Evolutionary conservation across 768 basidiomycete genomes (phyloP).

Genomic region (Coprinopsis strossmayeri): DNA sequence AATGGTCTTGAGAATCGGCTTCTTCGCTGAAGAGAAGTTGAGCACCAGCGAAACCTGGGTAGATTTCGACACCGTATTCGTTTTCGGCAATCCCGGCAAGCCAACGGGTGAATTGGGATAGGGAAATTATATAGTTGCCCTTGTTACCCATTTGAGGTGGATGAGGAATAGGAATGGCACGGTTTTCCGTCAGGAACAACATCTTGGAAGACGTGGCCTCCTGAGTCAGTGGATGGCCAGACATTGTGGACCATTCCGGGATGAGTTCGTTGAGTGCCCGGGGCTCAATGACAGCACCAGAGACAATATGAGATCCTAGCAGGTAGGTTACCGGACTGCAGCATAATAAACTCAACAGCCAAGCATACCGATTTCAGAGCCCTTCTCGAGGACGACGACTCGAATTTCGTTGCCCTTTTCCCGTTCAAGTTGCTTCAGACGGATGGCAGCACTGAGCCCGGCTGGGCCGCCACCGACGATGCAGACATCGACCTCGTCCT

Average conservation of each 20-base stretch:
- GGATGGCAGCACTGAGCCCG: constrained; percentile 91
- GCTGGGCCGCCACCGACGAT: constrained; percentile 97
- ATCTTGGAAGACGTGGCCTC: constrained; percentile 74
- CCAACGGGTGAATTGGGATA: constrained; percentile 88
- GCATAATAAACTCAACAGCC: too few relatives aligned
- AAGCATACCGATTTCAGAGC: constrained; percentile 72
- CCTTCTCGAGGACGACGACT: constrained; percentile 95
- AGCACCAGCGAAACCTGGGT: constrained; percentile 95
- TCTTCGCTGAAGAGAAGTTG: constrained; percentile 66
- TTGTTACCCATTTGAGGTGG: constrained; percentile 96
- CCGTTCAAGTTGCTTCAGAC: constrained; percentile 86
- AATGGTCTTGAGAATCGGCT: constrained; percentile 30
- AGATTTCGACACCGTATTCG: constrained; percentile 83
- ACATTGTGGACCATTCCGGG: constrained; percentile 66
- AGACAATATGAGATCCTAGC: constrained; percentile 88
- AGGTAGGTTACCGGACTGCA: too few relatives aligned
- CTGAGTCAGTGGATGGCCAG: constrained; percentile 74
- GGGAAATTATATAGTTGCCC: constrained; percentile 87
- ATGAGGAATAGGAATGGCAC: constrained; percentile 80
- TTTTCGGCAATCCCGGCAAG: constrained; percentile 78
- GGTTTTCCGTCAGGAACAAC: constrained; percentile 72
- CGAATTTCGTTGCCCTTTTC: constrained; percentile 76
- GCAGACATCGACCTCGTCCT: constrained; percentile 93
- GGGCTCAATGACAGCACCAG: constrained; percentile 93
- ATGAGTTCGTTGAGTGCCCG: constrained; percentile 86